These are phyloP conservation scores for Candida caryicola DNA, from an alignment of 805 yeast species.

Conservation along the genomic window DNA sequence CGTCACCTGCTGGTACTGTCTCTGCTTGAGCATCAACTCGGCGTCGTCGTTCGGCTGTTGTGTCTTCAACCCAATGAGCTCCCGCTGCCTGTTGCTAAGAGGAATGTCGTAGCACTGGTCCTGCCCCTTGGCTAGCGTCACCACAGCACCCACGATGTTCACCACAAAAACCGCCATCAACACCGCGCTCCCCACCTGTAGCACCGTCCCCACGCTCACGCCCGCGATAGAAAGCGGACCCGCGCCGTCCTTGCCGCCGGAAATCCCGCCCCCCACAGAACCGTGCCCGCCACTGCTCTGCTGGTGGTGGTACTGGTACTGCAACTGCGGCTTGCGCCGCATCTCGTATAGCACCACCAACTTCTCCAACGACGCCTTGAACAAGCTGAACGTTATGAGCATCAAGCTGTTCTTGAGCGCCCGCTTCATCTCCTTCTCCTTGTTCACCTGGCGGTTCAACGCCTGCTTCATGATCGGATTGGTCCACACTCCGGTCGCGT, in stretches of 20 bases:
- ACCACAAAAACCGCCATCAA: constrained; percentile 22
- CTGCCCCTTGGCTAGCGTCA: constrained; percentile 36
- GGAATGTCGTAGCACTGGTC: constrained; percentile 55
- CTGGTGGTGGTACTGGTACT: constrained; percentile 12
- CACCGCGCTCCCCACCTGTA: constrained; percentile 12
- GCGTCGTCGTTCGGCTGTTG: constrained; percentile 7
- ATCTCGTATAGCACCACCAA: constrained; percentile 3
- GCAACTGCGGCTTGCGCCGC: constrained; percentile 10
- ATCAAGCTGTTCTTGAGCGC: constrained; percentile 26
- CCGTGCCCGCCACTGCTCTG: too few species aligned
- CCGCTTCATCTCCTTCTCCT: constrained; percentile 34
- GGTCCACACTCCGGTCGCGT: constrained; percentile 30
- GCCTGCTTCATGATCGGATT: constrained; percentile 46
- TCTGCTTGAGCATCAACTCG: constrained; percentile 20
- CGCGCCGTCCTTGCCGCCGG: constrained; percentile 6
- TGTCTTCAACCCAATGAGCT: constrained; percentile 40
- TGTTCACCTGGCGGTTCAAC: constrained; percentile 42
- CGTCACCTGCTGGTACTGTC: constrained; percentile 16
- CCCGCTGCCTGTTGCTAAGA: constrained; percentile 44
- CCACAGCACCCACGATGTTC: constrained; percentile 25
- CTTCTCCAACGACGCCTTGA: constrained; percentile 1
- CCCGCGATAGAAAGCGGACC: too few species aligned
- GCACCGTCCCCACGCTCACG: not conserved
- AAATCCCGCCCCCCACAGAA: too few species aligned
- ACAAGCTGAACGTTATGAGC: constrained; percentile 28